Percentiles rank a stretch among this genome's conserved stretches.
Evolutionary conservation across 2,329 filamentous ascomycete species (phyloP).

Genomic region (Fusarium sp.): DNA sequence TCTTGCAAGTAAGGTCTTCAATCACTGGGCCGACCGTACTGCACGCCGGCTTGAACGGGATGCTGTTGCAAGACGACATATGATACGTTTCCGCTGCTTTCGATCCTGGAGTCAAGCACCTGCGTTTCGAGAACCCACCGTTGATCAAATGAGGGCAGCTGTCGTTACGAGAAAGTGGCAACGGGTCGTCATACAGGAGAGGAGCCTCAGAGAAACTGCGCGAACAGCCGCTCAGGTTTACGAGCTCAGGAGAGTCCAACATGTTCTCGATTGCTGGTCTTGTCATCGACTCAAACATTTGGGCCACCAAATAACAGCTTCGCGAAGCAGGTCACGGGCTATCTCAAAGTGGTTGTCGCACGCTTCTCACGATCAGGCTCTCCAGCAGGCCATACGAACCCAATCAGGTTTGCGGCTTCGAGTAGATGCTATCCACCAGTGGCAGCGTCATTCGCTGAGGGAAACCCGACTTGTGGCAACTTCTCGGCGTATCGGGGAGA

Average conservation of each 20-base stretch:
- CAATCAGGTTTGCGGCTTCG: conserved; percentile 32
- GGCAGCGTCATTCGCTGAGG: conserved; percentile 37
- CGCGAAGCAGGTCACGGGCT: conserved; percentile 31
- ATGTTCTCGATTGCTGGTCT: conserved; percentile 47
- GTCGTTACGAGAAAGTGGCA: conserved; percentile 53
- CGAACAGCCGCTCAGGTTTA: conserved; percentile 40
- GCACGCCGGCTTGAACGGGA: conserved; percentile 75
- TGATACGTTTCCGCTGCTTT: conserved; percentile 68
- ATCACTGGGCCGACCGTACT: conserved; percentile 73
- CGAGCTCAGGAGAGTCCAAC: conserved; percentile 37
- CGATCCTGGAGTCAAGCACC: conserved; percentile 53
- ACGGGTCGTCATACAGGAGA: conserved; percentile 47
- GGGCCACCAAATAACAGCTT: conserved; percentile 37
- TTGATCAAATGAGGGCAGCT: conserved; percentile 49
- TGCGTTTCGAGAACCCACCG: conserved; percentile 46
- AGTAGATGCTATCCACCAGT: conserved; percentile 36
- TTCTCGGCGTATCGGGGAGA: conserved; percentile 37
- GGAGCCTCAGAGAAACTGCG: conserved; percentile 46
- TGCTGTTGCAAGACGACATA: conserved; percentile 75
- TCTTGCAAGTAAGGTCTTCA: conserved; percentile 59
- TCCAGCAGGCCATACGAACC: conserved; percentile 35
- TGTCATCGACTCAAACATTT: conserved; percentile 44
- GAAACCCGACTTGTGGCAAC: conserved; percentile 12
- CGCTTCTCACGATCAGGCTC: conserved; percentile 21
- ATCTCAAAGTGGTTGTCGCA: conserved; percentile 43